Evolutionary conservation across 2,329 filamentous ascomycete genomes (phyloP).

Genomic region (Ascochyta lentis): DNA sequence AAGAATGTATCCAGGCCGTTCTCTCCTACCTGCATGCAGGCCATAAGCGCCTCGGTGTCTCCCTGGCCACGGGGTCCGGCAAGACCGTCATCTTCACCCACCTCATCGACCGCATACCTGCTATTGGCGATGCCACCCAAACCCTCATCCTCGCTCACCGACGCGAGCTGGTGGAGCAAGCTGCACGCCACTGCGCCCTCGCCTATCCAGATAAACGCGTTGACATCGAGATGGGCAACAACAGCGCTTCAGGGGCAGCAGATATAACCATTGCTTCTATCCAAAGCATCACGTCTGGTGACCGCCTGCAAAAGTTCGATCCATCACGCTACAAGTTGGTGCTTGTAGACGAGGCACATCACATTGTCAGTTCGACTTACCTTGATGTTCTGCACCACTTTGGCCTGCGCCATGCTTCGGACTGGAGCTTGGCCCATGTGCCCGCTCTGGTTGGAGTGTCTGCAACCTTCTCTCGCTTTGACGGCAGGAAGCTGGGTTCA

Average conservation of each 20-base stretch:
- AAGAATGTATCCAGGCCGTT: conserved; percentile 88
- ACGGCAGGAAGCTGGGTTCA: conserved; percentile 80
- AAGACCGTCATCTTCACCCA: conserved; percentile 98
- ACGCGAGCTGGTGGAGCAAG: conserved; percentile 92
- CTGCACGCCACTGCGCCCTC: conserved; percentile 79
- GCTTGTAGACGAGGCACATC: conserved; percentile 94
- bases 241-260: conserved; percentile 76
- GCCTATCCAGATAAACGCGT: conserved; percentile 82
- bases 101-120: conserved; percentile 79
- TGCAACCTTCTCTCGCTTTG: conserved; percentile 79
- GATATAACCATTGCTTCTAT: conserved; percentile 96
- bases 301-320: conserved; percentile 83
- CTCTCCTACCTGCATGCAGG: conserved; percentile 72
- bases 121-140: conserved; percentile 66
- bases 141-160: conserved; percentile 93
- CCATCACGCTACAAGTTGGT: conserved; percentile 83
- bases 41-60: conserved; percentile 81
- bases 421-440: conserved; percentile 38
- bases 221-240: conserved; percentile 89
- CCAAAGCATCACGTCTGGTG: conserved; percentile 78
- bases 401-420: conserved; percentile 63
- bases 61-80: conserved; percentile 84
- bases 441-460: conserved; percentile 84
- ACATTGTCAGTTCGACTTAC: conserved; percentile 88
- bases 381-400: conserved; percentile 80